phyloP scores from a whole-genome alignment of 1,139 yeast genomes.

The Candida smagusa region DNA sequence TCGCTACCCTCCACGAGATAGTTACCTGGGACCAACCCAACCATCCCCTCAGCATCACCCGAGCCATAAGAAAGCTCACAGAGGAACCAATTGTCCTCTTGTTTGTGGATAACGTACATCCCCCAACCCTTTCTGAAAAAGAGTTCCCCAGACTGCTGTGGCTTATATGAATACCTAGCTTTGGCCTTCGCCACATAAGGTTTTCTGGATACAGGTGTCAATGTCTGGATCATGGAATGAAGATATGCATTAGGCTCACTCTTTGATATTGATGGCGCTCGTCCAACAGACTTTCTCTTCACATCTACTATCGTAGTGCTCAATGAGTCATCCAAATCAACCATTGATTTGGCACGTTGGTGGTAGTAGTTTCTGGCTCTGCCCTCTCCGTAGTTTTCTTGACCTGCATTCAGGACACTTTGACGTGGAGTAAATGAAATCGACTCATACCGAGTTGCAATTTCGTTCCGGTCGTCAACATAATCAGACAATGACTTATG shows the following conservation, averaged over 20 bases:
- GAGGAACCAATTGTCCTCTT: slow-evolving; percentile 90
- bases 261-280: slow-evolving; percentile 21
- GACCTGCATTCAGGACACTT: slow-evolving; percentile 8
- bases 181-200: slow-evolving; percentile 57
- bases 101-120: slow-evolving; percentile 67
- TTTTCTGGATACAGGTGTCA: slow-evolving; percentile 41
- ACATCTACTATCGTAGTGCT: slow-evolving; percentile 10
- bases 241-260: slow-evolving; percentile 26
- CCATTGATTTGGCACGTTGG: slow-evolving; percentile 45
- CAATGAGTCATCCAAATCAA: slow-evolving; percentile 15
- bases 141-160: slow-evolving; percentile 78
- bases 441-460: slow-evolving; percentile 40
- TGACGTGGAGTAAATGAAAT: slow-evolving; percentile 21
- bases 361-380: slow-evolving; percentile 1
- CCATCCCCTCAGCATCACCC: slow-evolving; percentile 39
- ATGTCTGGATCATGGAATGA: slow-evolving; percentile 20
- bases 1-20: slow-evolving; percentile 38
- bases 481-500: slow-evolving; percentile 26
- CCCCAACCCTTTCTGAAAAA: slow-evolving; percentile 71
- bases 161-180: slow-evolving; percentile 71
- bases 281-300: slow-evolving; percentile 7
- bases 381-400: neutral
- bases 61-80: slow-evolving; percentile 64
- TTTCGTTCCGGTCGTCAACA: slow-evolving; percentile 36
- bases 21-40: slow-evolving; percentile 84